Evolutionary conservation across 176 grass and related monocot species (phyloP).

Genomic region (Musa beccarii): DNA sequence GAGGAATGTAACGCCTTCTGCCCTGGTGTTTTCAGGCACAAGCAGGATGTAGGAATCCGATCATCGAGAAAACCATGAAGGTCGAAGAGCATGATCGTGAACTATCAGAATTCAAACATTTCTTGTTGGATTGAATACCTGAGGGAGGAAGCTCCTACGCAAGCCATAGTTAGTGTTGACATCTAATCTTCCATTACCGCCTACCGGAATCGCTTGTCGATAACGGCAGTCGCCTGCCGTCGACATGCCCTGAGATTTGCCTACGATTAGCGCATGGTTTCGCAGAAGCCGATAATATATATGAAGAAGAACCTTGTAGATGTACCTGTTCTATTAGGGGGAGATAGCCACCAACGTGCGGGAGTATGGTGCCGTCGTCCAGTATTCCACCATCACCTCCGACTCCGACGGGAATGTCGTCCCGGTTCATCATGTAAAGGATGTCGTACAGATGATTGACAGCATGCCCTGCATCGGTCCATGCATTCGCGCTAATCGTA

Average conservation of each 20-base stretch:
- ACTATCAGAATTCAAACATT: no score
- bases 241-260: constrained; percentile 43
- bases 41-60: no score
- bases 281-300: constrained; percentile 5
- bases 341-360: constrained; percentile 66
- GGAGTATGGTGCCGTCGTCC: constrained; percentile 43
- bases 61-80: no score
- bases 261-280: neutral
- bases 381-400: constrained; percentile 84
- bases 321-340: constrained; percentile 71
- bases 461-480: constrained; percentile 69
- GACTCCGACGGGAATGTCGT: constrained; percentile 59
- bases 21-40: constrained; percentile 28
- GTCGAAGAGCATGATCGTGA: no score
- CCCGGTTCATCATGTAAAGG: constrained; percentile 80
- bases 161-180: constrained; percentile 47
- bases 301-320: neutral
- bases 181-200: constrained; percentile 55
- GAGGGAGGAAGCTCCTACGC: constrained; percentile 67
- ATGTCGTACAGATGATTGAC: constrained; percentile 74
- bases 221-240: constrained; percentile 54
- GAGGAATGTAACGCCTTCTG: constrained; percentile 53
- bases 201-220: constrained; percentile 63
- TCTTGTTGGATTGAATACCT: constrained; percentile 23
- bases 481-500: constrained; percentile 55